Conservation (phyloP, 2,329 filamentous ascomycete genomes). For the Balansia obtecta region DNA sequence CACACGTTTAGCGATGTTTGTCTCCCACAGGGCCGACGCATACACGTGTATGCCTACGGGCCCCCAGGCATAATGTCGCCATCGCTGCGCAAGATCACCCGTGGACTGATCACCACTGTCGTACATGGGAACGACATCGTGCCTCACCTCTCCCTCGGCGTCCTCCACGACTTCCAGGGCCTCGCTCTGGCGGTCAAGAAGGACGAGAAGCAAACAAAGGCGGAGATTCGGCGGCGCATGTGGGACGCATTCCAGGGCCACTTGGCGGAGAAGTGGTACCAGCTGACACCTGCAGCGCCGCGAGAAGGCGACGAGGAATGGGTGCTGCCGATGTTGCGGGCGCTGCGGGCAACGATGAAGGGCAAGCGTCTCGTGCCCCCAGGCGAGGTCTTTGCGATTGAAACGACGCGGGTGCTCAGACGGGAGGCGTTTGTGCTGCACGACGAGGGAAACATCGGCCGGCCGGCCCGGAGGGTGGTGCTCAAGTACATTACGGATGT, state of each 20-base stretch:
- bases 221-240: slow-evolving; percentile 52
- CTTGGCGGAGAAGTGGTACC: slow-evolving; percentile 48
- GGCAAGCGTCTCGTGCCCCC: slow-evolving; percentile 60
- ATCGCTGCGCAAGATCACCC: slow-evolving; percentile 54
- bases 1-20: slow-evolving; percentile 26
- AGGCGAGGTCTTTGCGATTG: slow-evolving; percentile 63
- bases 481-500: slow-evolving; percentile 61
- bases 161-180: slow-evolving; percentile 63
- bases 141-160: slow-evolving; percentile 59
- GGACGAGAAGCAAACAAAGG: slow-evolving; percentile 54
- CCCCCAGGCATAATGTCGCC: slow-evolving; percentile 62
- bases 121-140: slow-evolving; percentile 65
- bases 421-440: slow-evolving; percentile 47
- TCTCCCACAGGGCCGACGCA: slow-evolving; percentile 54
- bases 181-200: slow-evolving; percentile 61
- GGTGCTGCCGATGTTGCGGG: slow-evolving; percentile 55
- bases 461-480: slow-evolving; percentile 55
- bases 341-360: slow-evolving; percentile 54
- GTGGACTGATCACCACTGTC: slow-evolving; percentile 62
- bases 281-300: slow-evolving; percentile 16
- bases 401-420: slow-evolving; percentile 54
- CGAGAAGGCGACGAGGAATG: slow-evolving; percentile 51
- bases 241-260: slow-evolving; percentile 53
- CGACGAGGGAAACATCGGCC: slow-evolving; percentile 39
- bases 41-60: slow-evolving; percentile 71